Percentiles rank a stretch among this genome's conserved stretches.
phyloP scores from a whole-genome alignment of 192 early-diverging fungal species.

The Umbelopsis isabellina region DNA sequence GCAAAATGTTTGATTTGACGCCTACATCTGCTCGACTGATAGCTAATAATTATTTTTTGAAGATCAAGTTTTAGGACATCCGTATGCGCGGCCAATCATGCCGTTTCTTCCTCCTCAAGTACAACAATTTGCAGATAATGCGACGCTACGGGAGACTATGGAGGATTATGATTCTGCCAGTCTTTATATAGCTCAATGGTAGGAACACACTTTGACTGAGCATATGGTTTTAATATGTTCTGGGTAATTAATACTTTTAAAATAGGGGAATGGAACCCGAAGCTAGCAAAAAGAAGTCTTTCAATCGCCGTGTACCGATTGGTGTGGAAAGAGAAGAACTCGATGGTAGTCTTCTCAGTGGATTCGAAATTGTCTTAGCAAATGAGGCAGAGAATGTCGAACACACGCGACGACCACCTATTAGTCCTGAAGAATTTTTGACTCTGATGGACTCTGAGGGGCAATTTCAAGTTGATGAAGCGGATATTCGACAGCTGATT shows the following conservation, averaged over 20 bases:
- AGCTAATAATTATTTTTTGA: not conserved
- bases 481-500: constrained; percentile 57
- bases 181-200: constrained; percentile 72
- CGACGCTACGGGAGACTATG: constrained; percentile 57
- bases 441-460: constrained; percentile 64
- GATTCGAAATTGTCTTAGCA: constrained; percentile 6
- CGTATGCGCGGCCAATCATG: constrained; percentile 54
- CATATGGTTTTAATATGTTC: not conserved
- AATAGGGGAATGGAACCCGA: constrained; percentile 31
- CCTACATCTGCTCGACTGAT: not conserved
- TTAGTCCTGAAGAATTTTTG: constrained; percentile 74
- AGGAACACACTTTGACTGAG: not conserved
- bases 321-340: constrained; percentile 20
- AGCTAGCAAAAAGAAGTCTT: constrained; percentile 37
- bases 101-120: constrained; percentile 53
- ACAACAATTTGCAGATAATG: constrained; percentile 49
- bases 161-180: constrained; percentile 74
- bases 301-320: not conserved
- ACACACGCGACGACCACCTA: constrained; percentile 48
- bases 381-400: constrained; percentile 12
- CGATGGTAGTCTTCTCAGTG: constrained; percentile 8
- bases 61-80: constrained; percentile 48
- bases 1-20: too few species aligned
- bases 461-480: constrained; percentile 49
- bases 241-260: not conserved